Base-by-base conservation (phyloP, 2,329 filamentous ascomycete species). In the Phaeosphaeria sp. region DNA sequence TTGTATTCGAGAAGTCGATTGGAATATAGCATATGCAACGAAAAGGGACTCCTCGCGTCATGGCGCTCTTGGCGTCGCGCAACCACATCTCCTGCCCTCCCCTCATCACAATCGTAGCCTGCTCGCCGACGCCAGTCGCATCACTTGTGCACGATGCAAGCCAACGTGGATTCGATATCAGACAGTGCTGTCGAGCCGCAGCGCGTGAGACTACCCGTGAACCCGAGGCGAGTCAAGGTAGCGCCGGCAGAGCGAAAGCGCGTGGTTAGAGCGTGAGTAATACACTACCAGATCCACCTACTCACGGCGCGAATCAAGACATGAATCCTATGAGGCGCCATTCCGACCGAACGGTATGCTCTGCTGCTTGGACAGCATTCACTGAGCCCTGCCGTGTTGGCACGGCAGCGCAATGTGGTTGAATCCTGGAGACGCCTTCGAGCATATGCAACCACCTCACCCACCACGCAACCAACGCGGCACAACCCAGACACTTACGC, bases 221-320 rank as follows among this genome's bases (percentile, higher is more conserved):
- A 69, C 41, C 67, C 65, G 47, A 59, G 67, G 39, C 55, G 67
- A n/a, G 60, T 63, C 55, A 69, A 69, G 47, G 67, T 69, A 39
- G 59, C 62, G 25, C 62, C 62, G n/a, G 61, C 65, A 39, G 55
- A 63, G 46, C 59, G 67, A 43, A 69, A 68, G 52, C 64, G 65
- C 48, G 67, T 68, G 30, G 59, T 61, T 23, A 54, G 64, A 55
- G 67, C 67, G 67, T 69, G 60, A 60, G 65, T 62, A 15, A 36
- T 33, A 27, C 52, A 52, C 42, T 48, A 43, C 41, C 42, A 17
- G 36, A 20, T 15, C 30, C 48, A 39, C 48, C 17, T 22, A 20
- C 46, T 18, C 13, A 49, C 25, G 27, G n/a, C 20, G 15, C 18
- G 39, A 43, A 21, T 25, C 21, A 47, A 27, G 46, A 21, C 21